Evolutionary conservation across 1,284 basidiomycete species (phyloP).

Genomic region (Rhodotorula mucilaginosa): DNA sequence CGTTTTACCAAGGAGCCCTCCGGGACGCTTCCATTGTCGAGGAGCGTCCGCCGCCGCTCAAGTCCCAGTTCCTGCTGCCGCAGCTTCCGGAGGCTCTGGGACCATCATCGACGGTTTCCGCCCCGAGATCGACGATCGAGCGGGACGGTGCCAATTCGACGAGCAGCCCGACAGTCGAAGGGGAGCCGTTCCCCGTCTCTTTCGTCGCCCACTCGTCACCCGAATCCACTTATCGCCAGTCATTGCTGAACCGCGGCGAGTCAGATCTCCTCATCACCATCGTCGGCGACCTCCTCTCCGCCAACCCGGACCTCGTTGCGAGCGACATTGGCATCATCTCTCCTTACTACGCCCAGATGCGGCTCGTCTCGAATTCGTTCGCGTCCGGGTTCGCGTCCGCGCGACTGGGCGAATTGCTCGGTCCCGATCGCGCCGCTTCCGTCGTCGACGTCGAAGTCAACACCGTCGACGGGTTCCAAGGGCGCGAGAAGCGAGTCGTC

Average conservation of each 20-base stretch:
- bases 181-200: slow-evolving; percentile 47
- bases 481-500: slow-evolving; percentile 86
- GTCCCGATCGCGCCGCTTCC: slow-evolving; percentile 63
- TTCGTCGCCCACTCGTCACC: slow-evolving; percentile 72
- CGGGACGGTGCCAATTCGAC: background rate
- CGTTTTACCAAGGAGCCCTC: slow-evolving; percentile 66
- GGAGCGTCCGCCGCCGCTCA: slow-evolving; percentile 52
- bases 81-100: background rate
- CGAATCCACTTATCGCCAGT: slow-evolving; percentile 65
- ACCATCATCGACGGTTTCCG: background rate
- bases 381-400: slow-evolving; percentile 12
- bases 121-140: background rate
- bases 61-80: slow-evolving; percentile 43
- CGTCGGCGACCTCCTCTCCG: slow-evolving; percentile 69
- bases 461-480: slow-evolving; percentile 91
- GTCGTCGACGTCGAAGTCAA: slow-evolving; percentile 70
- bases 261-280: slow-evolving; percentile 72
- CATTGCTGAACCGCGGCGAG: slow-evolving; percentile 70
- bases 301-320: slow-evolving; percentile 66
- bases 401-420: slow-evolving; percentile 55
- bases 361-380: slow-evolving; percentile 59
- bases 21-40: slow-evolving; percentile 58
- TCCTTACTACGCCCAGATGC: slow-evolving; percentile 78
- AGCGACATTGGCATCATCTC: slow-evolving; percentile 81
- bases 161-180: background rate